Base-by-base conservation (phyloP, 495 filamentous ascomycete genomes). In the Aspergillus mulundensis region DNA sequence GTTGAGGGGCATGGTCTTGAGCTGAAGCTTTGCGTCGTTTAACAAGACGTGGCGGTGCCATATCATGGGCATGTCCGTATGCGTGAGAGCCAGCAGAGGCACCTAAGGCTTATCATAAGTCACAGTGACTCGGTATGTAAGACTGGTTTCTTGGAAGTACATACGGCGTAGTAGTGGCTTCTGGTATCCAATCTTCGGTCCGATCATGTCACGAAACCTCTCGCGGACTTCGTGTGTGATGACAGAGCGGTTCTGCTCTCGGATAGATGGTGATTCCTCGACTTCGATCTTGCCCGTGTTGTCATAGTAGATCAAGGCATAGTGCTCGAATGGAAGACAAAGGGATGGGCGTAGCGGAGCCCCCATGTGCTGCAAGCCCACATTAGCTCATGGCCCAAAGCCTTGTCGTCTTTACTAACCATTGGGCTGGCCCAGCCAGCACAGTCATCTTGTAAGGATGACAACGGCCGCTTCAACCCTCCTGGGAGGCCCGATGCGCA, bases 221-320 rank as follows among this genome's bases (percentile, higher is more conserved):
- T 74, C 62, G 36, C 67, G 67, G 16, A 74, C 69, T 6, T 74
- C 69, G 4, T 68, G 57, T 6, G 70, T 69, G 57, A 77, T 74
- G 11, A 77, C 45, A 7, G 71, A 72, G 0, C 58, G 47, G 19
- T 66, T 65, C 38, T 70, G 69, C 19, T 72, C 64, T 42, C 64
- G 59, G 34, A 76, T 71, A 10, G 69, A 72, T 14, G 61, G n/a
- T 5, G 75, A 77, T 59, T 74, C 70, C 1, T 68, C 56, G 3
- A 72, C 64, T 46, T 69, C 66, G 24, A 77, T 40, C 49, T 69
- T 69, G 32, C 73, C 70, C 34, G 66, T 66, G 48, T 67, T 63
- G 54, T 77, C 75, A 6, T 76, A 55, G 45, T 74, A 77, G 47
- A 77, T 74, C 63, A 76, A 54, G 41, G 75, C 72, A 40, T 70